phyloP scores from a whole-genome alignment of 805 yeast genomes.

The Hanseniaspora lindneri region DNA sequence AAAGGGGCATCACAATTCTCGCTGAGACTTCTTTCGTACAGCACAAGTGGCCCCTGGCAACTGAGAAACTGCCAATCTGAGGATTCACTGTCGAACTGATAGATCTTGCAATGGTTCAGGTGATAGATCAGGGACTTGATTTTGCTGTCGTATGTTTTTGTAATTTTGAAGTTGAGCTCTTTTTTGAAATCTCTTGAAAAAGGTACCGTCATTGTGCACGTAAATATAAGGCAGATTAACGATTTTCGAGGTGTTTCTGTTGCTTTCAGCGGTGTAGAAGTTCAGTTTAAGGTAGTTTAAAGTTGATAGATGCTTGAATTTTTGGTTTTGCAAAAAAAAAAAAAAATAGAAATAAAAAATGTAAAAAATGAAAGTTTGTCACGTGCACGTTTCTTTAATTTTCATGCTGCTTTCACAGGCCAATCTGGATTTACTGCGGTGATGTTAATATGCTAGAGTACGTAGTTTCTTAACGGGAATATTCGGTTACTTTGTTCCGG shows the following conservation, averaged over 20 bases:
- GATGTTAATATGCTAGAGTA: too few relatives aligned
- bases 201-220: neutral
- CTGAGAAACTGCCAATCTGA: slow-evolving; percentile 11
- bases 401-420: too few relatives aligned
- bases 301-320: too few relatives aligned
- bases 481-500: too few relatives aligned
- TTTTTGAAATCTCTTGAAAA: slow-evolving; percentile 10
- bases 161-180: slow-evolving; percentile 9
- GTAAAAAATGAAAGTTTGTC: too few relatives aligned
- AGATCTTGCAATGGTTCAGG: slow-evolving; percentile 9
- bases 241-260: neutral
- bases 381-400: too few relatives aligned
- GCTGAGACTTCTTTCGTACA: slow-evolving; percentile 1
- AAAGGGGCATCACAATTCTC: neutral
- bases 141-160: slow-evolving; percentile 10
- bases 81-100: slow-evolving; percentile 6
- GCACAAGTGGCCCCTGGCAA: slow-evolving; percentile 12
- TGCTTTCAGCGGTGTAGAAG: too few relatives aligned
- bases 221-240: neutral
- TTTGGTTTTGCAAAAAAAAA: too few relatives aligned
- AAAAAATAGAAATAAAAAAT: too few relatives aligned
- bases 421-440: too few relatives aligned
- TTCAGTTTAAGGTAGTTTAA: too few relatives aligned
- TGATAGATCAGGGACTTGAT: slow-evolving; percentile 7
- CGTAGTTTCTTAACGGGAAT: too few relatives aligned